phyloP scores from a whole-genome alignment of 495 filamentous ascomycete genomes.

The Neurospora intermedia region DNA sequence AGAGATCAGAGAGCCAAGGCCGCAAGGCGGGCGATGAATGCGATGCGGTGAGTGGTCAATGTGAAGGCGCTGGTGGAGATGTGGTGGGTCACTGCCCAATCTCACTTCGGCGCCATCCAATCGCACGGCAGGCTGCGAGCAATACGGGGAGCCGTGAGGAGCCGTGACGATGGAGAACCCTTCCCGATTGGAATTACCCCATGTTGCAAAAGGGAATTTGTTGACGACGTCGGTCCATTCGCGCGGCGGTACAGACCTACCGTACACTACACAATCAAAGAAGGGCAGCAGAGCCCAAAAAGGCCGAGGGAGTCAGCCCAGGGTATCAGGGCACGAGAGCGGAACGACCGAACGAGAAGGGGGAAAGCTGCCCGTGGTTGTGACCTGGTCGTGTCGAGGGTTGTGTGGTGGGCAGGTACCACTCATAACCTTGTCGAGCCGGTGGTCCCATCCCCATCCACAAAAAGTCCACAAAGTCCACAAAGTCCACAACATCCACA shows the following conservation, averaged over 20 bases:
- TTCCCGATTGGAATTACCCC: neutral
- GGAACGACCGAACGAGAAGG: neutral
- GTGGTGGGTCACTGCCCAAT: neutral
- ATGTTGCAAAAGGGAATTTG: neutral
- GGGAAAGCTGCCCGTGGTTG: neutral
- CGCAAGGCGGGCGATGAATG: neutral
- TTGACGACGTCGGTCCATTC: neutral
- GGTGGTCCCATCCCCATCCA: neutral
- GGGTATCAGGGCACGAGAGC: neutral
- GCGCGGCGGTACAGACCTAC: neutral
- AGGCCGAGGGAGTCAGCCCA: neutral
- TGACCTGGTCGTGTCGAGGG: neutral
- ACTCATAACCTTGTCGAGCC: neutral
- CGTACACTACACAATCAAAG: neutral
- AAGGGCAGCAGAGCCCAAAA: neutral
- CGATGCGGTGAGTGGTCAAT: neutral
- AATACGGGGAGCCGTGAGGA: neutral
- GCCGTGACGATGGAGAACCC: neutral
- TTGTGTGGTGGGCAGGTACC: neutral
- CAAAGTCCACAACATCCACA: neutral
- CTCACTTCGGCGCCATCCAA: neutral
- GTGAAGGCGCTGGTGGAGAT: neutral
- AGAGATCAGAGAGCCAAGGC: neutral
- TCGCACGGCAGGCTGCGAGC: neutral
- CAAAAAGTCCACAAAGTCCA: neutral